These are phyloP conservation scores for Ambispora gerdemannii DNA, from an alignment of 192 early-diverging fungal genomes.

Conservation along the genomic window DNA sequence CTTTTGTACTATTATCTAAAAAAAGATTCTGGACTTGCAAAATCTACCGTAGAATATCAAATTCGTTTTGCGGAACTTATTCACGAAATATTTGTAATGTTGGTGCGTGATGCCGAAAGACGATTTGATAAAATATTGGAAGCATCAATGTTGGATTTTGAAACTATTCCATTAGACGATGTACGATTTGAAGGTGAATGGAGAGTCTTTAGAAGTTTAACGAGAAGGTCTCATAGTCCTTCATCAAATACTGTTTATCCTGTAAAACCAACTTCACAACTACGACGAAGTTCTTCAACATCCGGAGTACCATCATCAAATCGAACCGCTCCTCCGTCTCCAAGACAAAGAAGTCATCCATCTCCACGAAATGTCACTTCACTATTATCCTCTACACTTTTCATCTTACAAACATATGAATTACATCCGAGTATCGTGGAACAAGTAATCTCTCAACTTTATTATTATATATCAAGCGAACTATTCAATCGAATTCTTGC, in stretches of 20 bases:
- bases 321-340: slow-evolving; percentile 31
- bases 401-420: slow-evolving; percentile 67
- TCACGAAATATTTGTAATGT: slow-evolving; percentile 62
- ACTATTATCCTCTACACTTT: slow-evolving; percentile 64
- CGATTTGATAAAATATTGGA: slow-evolving; percentile 68
- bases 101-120: slow-evolving; percentile 62
- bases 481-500: slow-evolving; percentile 85
- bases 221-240: slow-evolving; percentile 32
- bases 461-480: slow-evolving; percentile 73
- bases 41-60: slow-evolving; percentile 70
- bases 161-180: slow-evolving; percentile 61
- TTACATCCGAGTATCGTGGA: slow-evolving; percentile 72
- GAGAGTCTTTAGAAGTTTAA: slow-evolving; percentile 52
- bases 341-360: slow-evolving; percentile 36
- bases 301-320: slow-evolving; percentile 31
- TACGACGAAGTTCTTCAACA: slow-evolving; percentile 25
- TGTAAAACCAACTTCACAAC: slow-evolving; percentile 31
- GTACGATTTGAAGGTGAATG: slow-evolving; percentile 59
- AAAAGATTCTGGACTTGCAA: slow-evolving; percentile 73
- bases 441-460: slow-evolving; percentile 71
- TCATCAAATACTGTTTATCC: slow-evolving; percentile 32
- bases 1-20: slow-evolving; percentile 85
- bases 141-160: slow-evolving; percentile 64
- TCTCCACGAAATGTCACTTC: slow-evolving; percentile 72
- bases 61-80: slow-evolving; percentile 78